phyloP scores from a whole-genome alignment of 768 basidiomycete genomes.

The Leccinum truebloodii region DNA sequence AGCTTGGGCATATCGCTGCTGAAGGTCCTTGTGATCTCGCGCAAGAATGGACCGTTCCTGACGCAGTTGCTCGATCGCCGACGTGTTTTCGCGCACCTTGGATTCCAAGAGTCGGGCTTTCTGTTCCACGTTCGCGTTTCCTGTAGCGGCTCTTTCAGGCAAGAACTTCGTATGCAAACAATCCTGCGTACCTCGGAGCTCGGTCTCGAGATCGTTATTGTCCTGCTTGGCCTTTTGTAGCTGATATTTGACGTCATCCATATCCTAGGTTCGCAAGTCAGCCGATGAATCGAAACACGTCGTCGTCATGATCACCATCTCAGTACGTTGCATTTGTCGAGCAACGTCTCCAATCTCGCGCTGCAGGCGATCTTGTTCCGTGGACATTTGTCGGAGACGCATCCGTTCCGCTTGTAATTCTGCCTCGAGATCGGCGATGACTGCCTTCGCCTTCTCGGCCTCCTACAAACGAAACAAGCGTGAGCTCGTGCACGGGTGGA shows the following conservation, averaged over 20 bases:
- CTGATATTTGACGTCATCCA: slow-evolving; percentile 73
- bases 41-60: slow-evolving; percentile 73
- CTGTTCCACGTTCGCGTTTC: slow-evolving; percentile 68
- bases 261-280: slow-evolving; percentile 53
- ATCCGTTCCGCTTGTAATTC: slow-evolving; percentile 72
- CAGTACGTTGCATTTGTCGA: slow-evolving; percentile 66
- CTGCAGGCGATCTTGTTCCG: slow-evolving; percentile 62
- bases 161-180: neutral
- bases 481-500: slow-evolving; percentile 6
- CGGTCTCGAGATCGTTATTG: slow-evolving; percentile 70
- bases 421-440: slow-evolving; percentile 68
- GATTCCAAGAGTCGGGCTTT: slow-evolving; percentile 68
- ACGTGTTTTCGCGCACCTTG: slow-evolving; percentile 67
- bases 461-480: slow-evolving; percentile 46
- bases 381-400: slow-evolving; percentile 59
- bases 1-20: neutral
- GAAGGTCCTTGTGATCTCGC: slow-evolving; percentile 55
- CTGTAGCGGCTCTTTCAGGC: slow-evolving; percentile 35
- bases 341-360: slow-evolving; percentile 67
- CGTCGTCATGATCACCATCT: slow-evolving; percentile 49
- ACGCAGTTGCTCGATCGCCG: slow-evolving; percentile 72
- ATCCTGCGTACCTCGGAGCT: slow-evolving; percentile 61
- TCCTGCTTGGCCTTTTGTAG: slow-evolving; percentile 70
- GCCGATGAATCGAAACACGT: neutral
- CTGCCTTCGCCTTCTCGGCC: slow-evolving; percentile 62